A percentile compares a stretch with the other conserved stretches of the same genome.
phyloP scores from a whole-genome alignment of 2,329 filamentous ascomycete genomes.

The Erysiphe neolycopersici region DNA sequence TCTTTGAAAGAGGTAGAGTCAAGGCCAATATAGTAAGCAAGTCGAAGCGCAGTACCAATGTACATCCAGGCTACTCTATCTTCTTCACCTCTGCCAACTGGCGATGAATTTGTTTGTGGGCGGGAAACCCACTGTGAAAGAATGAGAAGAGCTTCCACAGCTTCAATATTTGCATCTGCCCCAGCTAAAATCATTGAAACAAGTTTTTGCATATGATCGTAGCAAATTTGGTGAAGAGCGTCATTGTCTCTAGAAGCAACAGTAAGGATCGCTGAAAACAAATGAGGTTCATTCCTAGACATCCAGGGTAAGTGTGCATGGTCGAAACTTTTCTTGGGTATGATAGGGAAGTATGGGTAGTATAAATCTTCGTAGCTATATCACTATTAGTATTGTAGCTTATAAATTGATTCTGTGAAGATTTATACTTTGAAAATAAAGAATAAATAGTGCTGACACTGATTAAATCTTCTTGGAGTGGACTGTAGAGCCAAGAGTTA shows the following conservation, averaged over 20 bases:
- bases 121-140: constrained; percentile 38
- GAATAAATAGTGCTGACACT: constrained; percentile 8
- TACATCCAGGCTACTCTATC: constrained; percentile 57
- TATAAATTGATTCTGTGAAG: too few species aligned
- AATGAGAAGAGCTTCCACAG: constrained; percentile 41
- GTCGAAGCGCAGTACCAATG: constrained; percentile 39
- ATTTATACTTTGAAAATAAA: constrained; percentile 8
- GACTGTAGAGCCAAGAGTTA: constrained; percentile 9
- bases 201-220: constrained; percentile 41
- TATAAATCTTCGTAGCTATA: constrained; percentile 17
- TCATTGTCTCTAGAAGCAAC: constrained; percentile 46
- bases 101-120: constrained; percentile 9
- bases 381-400: neutral
- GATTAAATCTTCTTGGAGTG: constrained; percentile 9
- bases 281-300: constrained; percentile 33
- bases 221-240: constrained; percentile 35
- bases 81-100: constrained; percentile 42
- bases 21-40: constrained; percentile 42
- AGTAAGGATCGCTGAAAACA: constrained; percentile 42
- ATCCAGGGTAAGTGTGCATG: constrained; percentile 23
- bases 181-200: constrained; percentile 40
- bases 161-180: constrained; percentile 38
- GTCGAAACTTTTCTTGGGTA: constrained; percentile 23
- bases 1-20: constrained; percentile 41
- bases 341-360: constrained; percentile 44